Base-by-base conservation (phyloP, 2,329 filamentous ascomycete genomes). In the Aspergillus cejpii region DNA sequence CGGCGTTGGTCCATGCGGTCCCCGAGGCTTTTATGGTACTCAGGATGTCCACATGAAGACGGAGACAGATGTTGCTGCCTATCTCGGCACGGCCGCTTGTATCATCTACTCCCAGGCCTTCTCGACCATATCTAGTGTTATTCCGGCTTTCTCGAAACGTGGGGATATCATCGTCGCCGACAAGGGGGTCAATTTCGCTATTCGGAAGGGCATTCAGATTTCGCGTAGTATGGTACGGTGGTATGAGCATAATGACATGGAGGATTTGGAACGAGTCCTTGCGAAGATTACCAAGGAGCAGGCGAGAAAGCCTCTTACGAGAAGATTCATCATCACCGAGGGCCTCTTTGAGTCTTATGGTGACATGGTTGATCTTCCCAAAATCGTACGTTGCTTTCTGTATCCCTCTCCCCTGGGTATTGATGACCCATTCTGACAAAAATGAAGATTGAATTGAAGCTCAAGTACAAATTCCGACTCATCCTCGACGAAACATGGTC, bases 31-130 rank as follows among this genome's bases (percentile, higher is more conserved):
- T 72, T 98, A 98, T 71, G 92, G 90, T 53, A 98, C 89, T 24
- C 91, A 97, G 66, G 92, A 98, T 69, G 90, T 97, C 37, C 92
- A 98, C 68, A 91, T 96, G 80, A 92, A 94, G 74, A 89, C 88
- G 12, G 92, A 98, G 70, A 81, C 87, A 45, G 91, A 97, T 64
- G 90, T 98, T 61, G 89, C 92, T 19, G 79, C 85, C 7, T 94
- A 91, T 63, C 71, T 98, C 20, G 92, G 92, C 19, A 87, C 87
- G 1, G 82, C 90, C 43, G 83, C 85, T 24, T 94, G 88, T 62
- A 97, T 98, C 55, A 83, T 98, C 48, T 98, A 98, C 62, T 87
- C 92, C 0, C 92, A 98, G 64, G 84, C 90, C 3, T 97, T 98
- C 65, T 94, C 87, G 20, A 96, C 92, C 31, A 94, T 97, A 49